Conservation (phyloP, 2,329 filamentous ascomycete species). For the Paracoccidioides lutzii region DNA sequence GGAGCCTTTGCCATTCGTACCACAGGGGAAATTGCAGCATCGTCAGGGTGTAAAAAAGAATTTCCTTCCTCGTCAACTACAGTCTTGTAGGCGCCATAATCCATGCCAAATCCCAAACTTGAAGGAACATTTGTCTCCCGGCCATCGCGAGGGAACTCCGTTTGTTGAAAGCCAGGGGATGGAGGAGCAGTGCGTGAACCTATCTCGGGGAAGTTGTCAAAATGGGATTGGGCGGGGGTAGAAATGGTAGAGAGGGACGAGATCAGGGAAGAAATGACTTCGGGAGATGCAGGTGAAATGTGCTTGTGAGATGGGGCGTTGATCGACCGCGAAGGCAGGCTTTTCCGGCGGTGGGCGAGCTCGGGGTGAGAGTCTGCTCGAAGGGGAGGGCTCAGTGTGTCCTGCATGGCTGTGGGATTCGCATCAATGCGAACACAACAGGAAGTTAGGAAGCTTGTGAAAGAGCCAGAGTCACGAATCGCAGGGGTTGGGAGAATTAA, state of each 20-base stretch:
- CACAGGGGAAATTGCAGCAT: slow-evolving; percentile 53
- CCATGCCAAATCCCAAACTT: slow-evolving; percentile 49
- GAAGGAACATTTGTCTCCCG: slow-evolving; percentile 14
- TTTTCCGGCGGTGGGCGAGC: slow-evolving; percentile 30
- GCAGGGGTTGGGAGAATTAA: not conserved
- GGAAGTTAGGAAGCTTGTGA: not conserved
- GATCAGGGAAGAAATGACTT: slow-evolving; percentile 47
- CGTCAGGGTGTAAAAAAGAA: slow-evolving; percentile 39
- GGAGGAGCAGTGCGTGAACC: slow-evolving; percentile 29
- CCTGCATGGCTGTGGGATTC: slow-evolving; percentile 2
- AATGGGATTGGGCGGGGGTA: slow-evolving; percentile 54
- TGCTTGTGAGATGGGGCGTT: slow-evolving; percentile 13
- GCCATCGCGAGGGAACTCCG: slow-evolving; percentile 15
- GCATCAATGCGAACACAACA: slow-evolving; percentile 1
- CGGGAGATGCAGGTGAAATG: slow-evolving; percentile 33
- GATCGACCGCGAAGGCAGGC: slow-evolving; percentile 22
- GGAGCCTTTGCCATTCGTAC: slow-evolving; percentile 72
- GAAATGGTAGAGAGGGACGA: slow-evolving; percentile 48
- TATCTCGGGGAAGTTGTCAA: slow-evolving; percentile 44
- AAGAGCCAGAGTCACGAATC: not conserved
- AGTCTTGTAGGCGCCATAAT: slow-evolving; percentile 54
- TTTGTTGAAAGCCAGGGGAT: slow-evolving; percentile 20
- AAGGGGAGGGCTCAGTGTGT: not conserved
- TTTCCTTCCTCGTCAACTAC: slow-evolving; percentile 39
- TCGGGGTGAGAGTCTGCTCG: not conserved